A percentile compares a stretch with the other conserved stretches of the same genome.
phyloP scores from a whole-genome alignment of 768 basidiomycete genomes.

The Podaxis sp. region DNA sequence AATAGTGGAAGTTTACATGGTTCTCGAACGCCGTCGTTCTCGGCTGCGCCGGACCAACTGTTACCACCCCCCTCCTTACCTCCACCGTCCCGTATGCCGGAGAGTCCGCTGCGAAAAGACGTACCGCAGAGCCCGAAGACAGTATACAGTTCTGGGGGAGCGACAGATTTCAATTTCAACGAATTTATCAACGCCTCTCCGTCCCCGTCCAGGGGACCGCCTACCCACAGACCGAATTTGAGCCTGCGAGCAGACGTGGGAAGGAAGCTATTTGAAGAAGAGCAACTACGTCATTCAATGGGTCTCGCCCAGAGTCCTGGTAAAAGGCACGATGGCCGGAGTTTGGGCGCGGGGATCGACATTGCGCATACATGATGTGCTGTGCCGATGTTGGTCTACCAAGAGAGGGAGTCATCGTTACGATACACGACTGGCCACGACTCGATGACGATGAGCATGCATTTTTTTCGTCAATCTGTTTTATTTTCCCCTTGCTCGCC shows the following conservation, averaged over 20 bases:
- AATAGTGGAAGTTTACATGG: constrained; percentile 17
- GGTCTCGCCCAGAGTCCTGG: constrained; percentile 17
- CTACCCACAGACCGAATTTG: constrained; percentile 39
- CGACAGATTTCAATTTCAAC: constrained; percentile 58
- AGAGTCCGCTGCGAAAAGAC: constrained; percentile 21
- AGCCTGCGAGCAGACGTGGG: constrained; percentile 65
- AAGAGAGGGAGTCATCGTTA: not conserved
- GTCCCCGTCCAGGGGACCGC: constrained; percentile 46
- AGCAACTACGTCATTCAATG: constrained; percentile 46
- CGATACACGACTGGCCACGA: constrained; percentile 3
- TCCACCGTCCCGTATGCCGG: constrained; percentile 10
- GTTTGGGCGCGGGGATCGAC: constrained; percentile 45
- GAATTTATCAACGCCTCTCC: constrained; percentile 78
- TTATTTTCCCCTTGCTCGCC: not conserved
- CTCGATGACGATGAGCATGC: not conserved
- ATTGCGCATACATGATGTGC: constrained; percentile 38
- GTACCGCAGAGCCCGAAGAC: constrained; percentile 15
- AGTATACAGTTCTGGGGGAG: constrained; percentile 20
- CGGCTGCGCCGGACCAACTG: constrained; percentile 22
- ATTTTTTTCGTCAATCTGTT: constrained; percentile 1
- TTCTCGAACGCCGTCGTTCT: constrained; percentile 5
- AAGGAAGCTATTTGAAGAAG: constrained; percentile 69
- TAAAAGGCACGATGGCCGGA: constrained; percentile 29
- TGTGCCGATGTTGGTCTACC: not conserved
- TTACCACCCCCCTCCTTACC: constrained; percentile 21